Evolutionary conservation across 768 basidiomycete genomes (phyloP).

Genomic region (Tulasnella sp.): DNA sequence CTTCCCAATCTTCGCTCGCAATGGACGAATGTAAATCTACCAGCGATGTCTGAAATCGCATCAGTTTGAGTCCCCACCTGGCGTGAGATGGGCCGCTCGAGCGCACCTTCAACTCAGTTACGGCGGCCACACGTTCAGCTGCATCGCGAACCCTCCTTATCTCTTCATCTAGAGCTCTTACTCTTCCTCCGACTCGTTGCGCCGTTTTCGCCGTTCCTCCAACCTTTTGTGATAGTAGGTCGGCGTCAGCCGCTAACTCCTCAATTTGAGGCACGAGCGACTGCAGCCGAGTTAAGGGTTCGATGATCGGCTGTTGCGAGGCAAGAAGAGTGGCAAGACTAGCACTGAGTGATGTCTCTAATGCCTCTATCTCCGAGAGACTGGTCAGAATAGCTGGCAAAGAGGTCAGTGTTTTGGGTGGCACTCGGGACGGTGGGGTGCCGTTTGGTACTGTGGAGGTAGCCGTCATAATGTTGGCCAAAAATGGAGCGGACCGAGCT

Average conservation of each 20-base stretch:
- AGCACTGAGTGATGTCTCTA: constrained; percentile 65
- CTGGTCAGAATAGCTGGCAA: constrained; percentile 62
- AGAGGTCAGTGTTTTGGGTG: constrained; percentile 37
- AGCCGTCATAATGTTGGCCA: too few species aligned
- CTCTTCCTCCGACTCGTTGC: constrained; percentile 83
- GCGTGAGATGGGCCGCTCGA: not conserved
- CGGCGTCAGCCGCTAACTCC: constrained; percentile 47
- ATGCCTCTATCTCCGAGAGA: constrained; percentile 54
- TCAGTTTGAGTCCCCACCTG: constrained; percentile 16
- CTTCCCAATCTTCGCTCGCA: constrained; percentile 85
- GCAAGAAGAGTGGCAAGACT: constrained; percentile 62
- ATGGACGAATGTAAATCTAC: constrained; percentile 48
- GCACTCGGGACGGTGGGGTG: not conserved
- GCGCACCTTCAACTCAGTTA: constrained; percentile 86
- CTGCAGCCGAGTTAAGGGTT: constrained; percentile 51
- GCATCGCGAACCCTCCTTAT: constrained; percentile 84
- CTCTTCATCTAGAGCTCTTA: constrained; percentile 81
- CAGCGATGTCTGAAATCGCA: constrained; percentile 49
- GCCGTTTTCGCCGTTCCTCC: constrained; percentile 66
- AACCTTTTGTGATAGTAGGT: constrained; percentile 44
- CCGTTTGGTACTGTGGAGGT: too few species aligned
- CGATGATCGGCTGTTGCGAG: constrained; percentile 50
- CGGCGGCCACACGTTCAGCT: constrained; percentile 81
- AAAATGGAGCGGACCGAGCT: too few species aligned
- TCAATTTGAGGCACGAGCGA: constrained; percentile 52